Evolutionary conservation across 2,329 filamentous ascomycete genomes (phyloP), one percentile per base, ranked within the genome.

Genomic region (Aspergillus terreus): DNA sequence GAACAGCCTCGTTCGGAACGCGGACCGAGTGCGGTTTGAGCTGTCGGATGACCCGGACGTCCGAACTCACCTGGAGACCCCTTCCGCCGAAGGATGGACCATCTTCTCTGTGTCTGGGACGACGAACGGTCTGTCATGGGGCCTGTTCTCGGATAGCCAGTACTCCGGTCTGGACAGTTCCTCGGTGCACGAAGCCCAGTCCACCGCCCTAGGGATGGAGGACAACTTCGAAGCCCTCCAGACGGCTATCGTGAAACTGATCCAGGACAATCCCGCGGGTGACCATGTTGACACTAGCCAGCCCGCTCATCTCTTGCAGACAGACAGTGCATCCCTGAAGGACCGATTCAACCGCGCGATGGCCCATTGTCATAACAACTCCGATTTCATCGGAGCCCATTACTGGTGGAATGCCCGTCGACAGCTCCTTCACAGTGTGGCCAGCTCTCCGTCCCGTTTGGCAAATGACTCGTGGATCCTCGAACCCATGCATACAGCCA

Each of bases 341-440:
- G 63, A 68, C 51, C 60, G 65, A 14, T 74, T 75, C 55, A 84
- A 87, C 57, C 85, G 86, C 15, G 89, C 89, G 14, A 88, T 87
- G 58, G 79, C 84, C 1, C 87, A 90, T 66, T 91, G 88, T 50
- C 84, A 88, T 60, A 84, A 87, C 21, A 83, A 88, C 54, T 88
- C 87, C 0, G 90, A 95, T 66, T 96, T 91, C 62, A 84, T 94
- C 46, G 86, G 86, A 27, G 87, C 90, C 1, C 89, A 95, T 60
- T 80, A 89, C 47, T 96, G 92, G 75, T 92, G 88, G 84, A 88
- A 86, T 65, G 91, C 90, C 0, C 74, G 92, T 25, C 84, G 88
- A 54, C 86, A 90, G 55, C 78, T 95, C 15, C 82, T 83, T 23
- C 59, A 79, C 79, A 49, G 70, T 88, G 50, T 77, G 76, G 40